Evolutionary conservation across 2,329 filamentous ascomycete species (phyloP), one percentile per base, ranked within the genome.

Genomic region (Fonsecaea multimorphosa): DNA sequence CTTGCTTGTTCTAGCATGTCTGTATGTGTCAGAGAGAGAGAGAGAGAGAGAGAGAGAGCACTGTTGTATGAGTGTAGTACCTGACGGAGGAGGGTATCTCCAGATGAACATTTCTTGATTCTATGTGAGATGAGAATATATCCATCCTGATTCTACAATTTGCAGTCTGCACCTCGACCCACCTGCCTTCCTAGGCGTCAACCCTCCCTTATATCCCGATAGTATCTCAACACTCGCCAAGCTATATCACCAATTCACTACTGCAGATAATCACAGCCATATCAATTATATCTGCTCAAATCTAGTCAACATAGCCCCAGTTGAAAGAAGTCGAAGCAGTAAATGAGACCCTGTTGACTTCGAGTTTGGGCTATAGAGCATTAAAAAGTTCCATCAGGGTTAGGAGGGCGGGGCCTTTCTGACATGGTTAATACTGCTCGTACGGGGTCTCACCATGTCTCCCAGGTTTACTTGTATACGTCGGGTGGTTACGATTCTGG

Each of bases 321-420:
- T 12, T 24, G 22, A 49, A 49, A 49, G 44, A 24, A 49, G 44
- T 49, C 8, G 7, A 11, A 27, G 7, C 19, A 49, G 44, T 22
- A 49, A n/a, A 27, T 27, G 22, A 49, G 44, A 49, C 44, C 44
- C 44, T 22, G 3, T 6, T 2, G 38, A 40, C 38, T n/a, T 40
- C 11, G 44, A 49, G 19, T 49, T 24, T 24, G 44, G 44, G 44
- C 19, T 49, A 49, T 49, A 16, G 19, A 14, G 19, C 44, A 24
- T 5, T 32, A n/a, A 9, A 31, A 54, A 32, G 52, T n/a, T 54
- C 52, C 24, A 22, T 32, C 14, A 29, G 31, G 27, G 52, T 57
- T 34, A n/a, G 34, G 54, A 38, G 24, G 34, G 34, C 40, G 24
- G 54, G 54, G 54, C 54, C 54, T 57, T 57, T 57, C 19, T 40